Percentiles rank a stretch among this genome's conserved stretches.
These are phyloP conservation scores for Macrophomina pseudophaseolina DNA, from an alignment of 2,329 filamentous ascomycete species.

Conservation along the genomic window DNA sequence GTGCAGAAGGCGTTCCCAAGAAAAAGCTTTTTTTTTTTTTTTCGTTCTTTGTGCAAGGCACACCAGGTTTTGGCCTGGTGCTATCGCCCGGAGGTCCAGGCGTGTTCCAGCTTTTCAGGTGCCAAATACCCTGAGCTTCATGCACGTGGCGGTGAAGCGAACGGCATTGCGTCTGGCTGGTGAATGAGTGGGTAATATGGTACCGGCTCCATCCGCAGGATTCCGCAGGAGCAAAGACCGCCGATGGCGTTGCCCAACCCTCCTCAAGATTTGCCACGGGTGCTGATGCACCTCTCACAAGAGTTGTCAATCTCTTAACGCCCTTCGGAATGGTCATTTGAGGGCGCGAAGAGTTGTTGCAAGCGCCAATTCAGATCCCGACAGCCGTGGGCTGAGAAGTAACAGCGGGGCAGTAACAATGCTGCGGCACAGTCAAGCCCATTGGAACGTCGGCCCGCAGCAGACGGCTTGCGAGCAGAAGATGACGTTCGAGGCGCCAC, in stretches of 20 bases:
- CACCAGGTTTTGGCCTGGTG: neutral
- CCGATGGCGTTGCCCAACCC: neutral
- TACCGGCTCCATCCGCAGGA: neutral
- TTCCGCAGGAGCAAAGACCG: neutral
- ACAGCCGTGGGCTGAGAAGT: neutral
- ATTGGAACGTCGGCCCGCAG: neutral
- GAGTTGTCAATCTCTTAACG: neutral
- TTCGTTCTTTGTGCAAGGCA: neutral
- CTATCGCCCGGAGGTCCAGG: neutral
- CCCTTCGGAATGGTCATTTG: neutral
- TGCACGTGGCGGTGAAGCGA: conserved; percentile 10
- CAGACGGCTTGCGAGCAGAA: neutral
- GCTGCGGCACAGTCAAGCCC: neutral
- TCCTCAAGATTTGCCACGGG: neutral
- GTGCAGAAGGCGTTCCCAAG: neutral
- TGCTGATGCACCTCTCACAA: neutral
- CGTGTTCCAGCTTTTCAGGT: neutral
- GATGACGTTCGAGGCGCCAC: conserved; percentile 4
- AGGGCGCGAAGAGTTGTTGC: too few relatives aligned
- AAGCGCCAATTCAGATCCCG: too few relatives aligned
- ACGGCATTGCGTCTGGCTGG: neutral
- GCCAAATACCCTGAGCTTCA: too few relatives aligned
- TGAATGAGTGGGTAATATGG: neutral
- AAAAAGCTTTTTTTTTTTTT: neutral
- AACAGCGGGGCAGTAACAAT: neutral